Evolutionary conservation across 1,284 basidiomycete genomes (phyloP).

Genomic region (Testicularia cyperi): DNA sequence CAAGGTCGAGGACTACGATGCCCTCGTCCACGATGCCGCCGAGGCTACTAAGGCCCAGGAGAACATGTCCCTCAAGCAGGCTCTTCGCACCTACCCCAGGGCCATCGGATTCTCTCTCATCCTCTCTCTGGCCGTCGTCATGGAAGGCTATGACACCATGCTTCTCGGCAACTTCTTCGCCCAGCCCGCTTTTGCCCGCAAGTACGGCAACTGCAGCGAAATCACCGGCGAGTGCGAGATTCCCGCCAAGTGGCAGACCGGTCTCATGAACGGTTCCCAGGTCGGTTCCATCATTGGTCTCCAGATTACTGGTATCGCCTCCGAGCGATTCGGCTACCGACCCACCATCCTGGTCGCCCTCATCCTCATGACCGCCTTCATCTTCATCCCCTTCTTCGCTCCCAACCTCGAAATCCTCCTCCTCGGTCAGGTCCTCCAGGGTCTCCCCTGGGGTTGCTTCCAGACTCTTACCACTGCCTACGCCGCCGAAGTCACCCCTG

Average conservation of each 20-base stretch:
- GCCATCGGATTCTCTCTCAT: conserved; percentile 63
- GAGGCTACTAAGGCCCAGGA: conserved; percentile 59
- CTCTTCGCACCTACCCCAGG: conserved; percentile 61
- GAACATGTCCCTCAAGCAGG: conserved; percentile 61
- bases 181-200: conserved; percentile 57
- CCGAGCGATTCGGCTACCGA: conserved; percentile 8
- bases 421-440: conserved; percentile 1
- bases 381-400: conserved; percentile 1
- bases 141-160: conserved; percentile 62
- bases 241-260: conserved; percentile 63
- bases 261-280: conserved; percentile 18
- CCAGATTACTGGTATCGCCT: conserved; percentile 8
- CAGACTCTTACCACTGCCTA: conserved; percentile 63
- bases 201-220: conserved; percentile 53
- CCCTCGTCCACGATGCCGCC: conserved; percentile 60
- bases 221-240: conserved; percentile 60
- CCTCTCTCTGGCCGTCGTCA: conserved; percentile 62
- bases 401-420: not conserved
- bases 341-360: conserved; percentile 2
- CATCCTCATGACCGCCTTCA: not conserved
- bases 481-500: conserved; percentile 64
- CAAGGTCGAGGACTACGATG: conserved; percentile 53
- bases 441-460: conserved; percentile 1
- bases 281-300: conserved; percentile 26
- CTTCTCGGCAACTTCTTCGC: conserved; percentile 59